Evolutionary conservation across 176 grass and related monocot species (phyloP).

Genomic region (Avena sativa): DNA sequence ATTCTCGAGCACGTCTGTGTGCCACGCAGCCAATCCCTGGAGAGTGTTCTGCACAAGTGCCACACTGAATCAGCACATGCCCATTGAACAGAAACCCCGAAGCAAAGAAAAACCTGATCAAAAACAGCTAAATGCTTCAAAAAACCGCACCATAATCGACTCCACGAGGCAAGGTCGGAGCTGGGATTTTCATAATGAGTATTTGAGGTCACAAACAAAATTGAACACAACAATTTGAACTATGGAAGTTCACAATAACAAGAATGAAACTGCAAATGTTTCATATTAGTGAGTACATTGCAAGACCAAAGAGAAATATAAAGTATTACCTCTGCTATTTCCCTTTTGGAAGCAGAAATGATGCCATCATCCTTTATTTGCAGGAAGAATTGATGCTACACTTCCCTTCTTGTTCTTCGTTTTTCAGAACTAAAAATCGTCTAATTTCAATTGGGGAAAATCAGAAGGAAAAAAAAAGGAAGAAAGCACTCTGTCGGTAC

Average conservation of each 20-base stretch:
- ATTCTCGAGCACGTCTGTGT: conserved; percentile 63
- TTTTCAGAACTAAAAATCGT: neutral
- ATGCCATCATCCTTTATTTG: neutral
- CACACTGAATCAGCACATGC: neutral
- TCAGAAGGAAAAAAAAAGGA: neutral
- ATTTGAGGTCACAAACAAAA: no score
- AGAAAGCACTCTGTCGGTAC: neutral
- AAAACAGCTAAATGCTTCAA: no score
- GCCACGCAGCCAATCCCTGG: conserved; percentile 69
- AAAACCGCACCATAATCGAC: no score
- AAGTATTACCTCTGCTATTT: neutral
- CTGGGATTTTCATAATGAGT: no score
- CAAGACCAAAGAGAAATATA: neutral
- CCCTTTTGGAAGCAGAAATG: neutral
- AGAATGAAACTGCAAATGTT: neutral
- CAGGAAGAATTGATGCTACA: neutral
- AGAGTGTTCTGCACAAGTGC: conserved; percentile 61
- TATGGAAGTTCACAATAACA: neutral
- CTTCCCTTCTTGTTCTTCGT: no score
- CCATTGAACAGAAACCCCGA: no score
- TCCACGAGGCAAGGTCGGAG: no score
- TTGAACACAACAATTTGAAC: neutral
- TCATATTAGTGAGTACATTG: neutral
- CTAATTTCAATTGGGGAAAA: neutral
- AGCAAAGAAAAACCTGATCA: neutral